Evolutionary conservation across 805 yeast species (phyloP), one percentile per base, ranked within the genome.

Genomic region (Ogataea corticis): DNA sequence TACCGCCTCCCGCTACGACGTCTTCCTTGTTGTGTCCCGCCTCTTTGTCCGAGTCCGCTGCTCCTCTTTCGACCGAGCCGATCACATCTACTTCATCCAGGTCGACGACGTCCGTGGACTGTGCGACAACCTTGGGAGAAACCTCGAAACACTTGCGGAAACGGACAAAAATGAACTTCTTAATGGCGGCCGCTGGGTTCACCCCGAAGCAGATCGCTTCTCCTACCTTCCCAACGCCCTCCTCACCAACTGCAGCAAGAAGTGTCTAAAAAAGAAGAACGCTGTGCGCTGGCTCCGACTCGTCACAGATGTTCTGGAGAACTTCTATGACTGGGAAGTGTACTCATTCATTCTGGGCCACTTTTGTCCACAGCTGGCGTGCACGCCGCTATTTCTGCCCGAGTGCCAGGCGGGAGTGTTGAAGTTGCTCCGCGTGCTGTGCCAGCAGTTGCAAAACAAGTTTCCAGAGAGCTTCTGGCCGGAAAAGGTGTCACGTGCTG

Each of bases 291-390:
- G 90, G 84, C 61, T 85, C 7, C 57, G 68, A 0, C 48, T 80
- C 11, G 77, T 82, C 5, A 59, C 76, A 10, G 64, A 67, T 6
- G 69, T 82, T 0, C 57, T 86, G 51, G 75, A 75, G 11, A 68
- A 70, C 3, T 81, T 81, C 32, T 69, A 77, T 14, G 75, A 77
- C 48, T 87, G 92, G 94, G 92, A 85, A 50, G 59, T 80, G 0
- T 87, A 82, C 60, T 80, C 90, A 0, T 84, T 71, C 55, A 62
- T 81, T 1, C 69, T 83, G 71, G 79, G 85, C 0, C 88, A 85
- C 61, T 71, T 86, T 43, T 82, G 89, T 55, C 78, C 87, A 0
- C 95, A 87, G 56, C 57, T 87, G 25, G 70, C 86, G 10, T 83
- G 81, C 53, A 59, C 80, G 50, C 65, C 63, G 12, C 65, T 87